These are phyloP conservation scores for Scytalidium sp. DNA, from an alignment of 2,329 filamentous ascomycete species.

Conservation along the genomic window DNA sequence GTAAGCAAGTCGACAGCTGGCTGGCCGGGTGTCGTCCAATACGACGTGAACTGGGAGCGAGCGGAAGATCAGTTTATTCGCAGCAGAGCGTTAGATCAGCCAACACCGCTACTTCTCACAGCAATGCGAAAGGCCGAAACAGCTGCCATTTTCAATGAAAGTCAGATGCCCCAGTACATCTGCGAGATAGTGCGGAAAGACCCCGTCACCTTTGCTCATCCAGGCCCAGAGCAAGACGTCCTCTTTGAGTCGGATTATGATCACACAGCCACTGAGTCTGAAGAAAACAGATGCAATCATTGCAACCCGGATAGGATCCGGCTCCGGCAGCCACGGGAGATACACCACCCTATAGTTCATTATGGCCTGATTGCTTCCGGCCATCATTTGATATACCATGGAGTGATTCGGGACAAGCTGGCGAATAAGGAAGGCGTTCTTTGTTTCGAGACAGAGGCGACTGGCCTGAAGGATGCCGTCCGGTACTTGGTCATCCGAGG, in stretches of 20 bases:
- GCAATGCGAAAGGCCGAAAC: constrained; percentile 17
- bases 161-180: constrained; percentile 10
- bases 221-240: constrained; percentile 17
- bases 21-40: constrained; percentile 14
- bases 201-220: constrained; percentile 14
- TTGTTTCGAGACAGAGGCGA: constrained; percentile 30
- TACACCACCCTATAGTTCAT: constrained; percentile 17
- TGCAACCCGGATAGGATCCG: background rate
- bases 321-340: background rate
- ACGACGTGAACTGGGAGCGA: constrained; percentile 13
- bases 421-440: constrained; percentile 25
- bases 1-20: constrained; percentile 11
- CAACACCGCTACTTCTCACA: constrained; percentile 14
- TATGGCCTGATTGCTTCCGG: constrained; percentile 24
- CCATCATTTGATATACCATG: constrained; percentile 28
- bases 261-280: constrained; percentile 13
- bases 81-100: constrained; percentile 11
- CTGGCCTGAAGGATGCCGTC: constrained; percentile 29
- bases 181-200: constrained; percentile 17
- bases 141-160: constrained; percentile 14
- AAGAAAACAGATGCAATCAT: constrained; percentile 1
- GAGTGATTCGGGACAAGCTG: constrained; percentile 17
- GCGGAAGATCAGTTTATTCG: constrained; percentile 3
- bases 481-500: constrained; percentile 29
- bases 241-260: constrained; percentile 22